A percentile compares a stretch with the other conserved stretches of the same genome.
These are phyloP conservation scores for Elongisporangium undulatum DNA, from an alignment of 352 stramenopile species.

Conservation along the genomic window DNA sequence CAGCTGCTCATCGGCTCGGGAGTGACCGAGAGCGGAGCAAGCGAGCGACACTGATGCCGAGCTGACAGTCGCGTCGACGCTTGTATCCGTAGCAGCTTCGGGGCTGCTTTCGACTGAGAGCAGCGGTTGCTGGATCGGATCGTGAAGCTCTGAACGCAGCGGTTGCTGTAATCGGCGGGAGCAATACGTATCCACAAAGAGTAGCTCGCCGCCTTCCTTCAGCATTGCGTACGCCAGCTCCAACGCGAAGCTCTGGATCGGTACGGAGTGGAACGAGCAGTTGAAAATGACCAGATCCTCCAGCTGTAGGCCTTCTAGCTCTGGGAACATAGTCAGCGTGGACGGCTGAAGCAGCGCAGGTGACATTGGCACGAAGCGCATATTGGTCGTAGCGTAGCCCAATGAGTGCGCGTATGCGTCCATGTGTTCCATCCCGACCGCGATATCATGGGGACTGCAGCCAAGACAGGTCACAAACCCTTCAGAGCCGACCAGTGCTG, in stretches of 20 bases:
- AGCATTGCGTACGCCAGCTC: slow-evolving; percentile 27
- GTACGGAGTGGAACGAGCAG: slow-evolving; percentile 36
- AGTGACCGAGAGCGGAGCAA: neutral
- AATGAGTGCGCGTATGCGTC: slow-evolving; percentile 9
- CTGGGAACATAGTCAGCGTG: neutral
- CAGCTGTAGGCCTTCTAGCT: slow-evolving; percentile 9
- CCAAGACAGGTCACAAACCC: slow-evolving; percentile 33
- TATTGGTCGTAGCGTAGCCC: slow-evolving; percentile 21
- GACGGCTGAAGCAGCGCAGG: slow-evolving; percentile 1
- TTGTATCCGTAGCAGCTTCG: neutral
- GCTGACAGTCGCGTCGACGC: neutral
- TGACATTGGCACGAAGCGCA: slow-evolving; percentile 21
- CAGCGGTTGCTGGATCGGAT: neutral
- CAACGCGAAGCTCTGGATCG: slow-evolving; percentile 13
- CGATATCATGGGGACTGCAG: slow-evolving; percentile 1
- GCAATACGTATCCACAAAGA: slow-evolving; percentile 20
- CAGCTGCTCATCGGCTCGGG: neutral
- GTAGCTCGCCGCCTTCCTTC: slow-evolving; percentile 45
- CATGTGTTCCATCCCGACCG: neutral
- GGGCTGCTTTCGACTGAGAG: neutral
- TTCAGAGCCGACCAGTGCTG: slow-evolving; percentile 26
- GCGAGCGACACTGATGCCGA: neutral
- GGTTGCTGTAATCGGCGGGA: slow-evolving; percentile 18
- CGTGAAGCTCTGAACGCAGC: neutral
- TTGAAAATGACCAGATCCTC: slow-evolving; percentile 38